Evolutionary conservation across 2,329 filamentous ascomycete species (phyloP).

Genomic region (Eutypa lata): DNA sequence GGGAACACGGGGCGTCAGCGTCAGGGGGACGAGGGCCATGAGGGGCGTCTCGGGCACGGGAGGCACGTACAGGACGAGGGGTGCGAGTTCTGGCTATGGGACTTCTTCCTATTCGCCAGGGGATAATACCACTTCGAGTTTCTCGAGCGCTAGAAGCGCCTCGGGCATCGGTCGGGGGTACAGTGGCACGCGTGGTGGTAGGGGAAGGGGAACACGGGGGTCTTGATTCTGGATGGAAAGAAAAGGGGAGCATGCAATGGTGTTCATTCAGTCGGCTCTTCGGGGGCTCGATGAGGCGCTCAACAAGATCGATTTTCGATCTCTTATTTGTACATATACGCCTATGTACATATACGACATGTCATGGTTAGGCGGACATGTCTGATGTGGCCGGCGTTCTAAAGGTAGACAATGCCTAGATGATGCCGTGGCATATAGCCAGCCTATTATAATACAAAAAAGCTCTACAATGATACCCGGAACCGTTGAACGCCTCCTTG

Average conservation of each 20-base stretch:
- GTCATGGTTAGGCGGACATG: background rate
- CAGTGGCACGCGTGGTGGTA: constrained; percentile 50
- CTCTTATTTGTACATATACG: background rate
- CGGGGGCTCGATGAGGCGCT: too few species aligned
- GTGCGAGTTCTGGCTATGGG: constrained; percentile 25
- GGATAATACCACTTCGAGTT: constrained; percentile 27
- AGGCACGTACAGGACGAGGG: constrained; percentile 12
- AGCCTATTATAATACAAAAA: too few species aligned
- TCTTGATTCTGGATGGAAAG: constrained; percentile 12
- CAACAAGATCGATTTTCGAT: background rate
- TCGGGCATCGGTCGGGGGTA: constrained; percentile 45
- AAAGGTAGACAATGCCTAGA: too few species aligned
- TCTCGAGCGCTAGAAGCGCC: constrained; percentile 29
- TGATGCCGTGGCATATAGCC: too few species aligned
- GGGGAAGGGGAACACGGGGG: constrained; percentile 50
- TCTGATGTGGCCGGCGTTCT: too few species aligned
- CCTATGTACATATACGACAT: background rate
- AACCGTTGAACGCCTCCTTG: too few species aligned
- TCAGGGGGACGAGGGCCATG: constrained; percentile 2
- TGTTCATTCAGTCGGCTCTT: too few species aligned
- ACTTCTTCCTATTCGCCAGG: too few species aligned
- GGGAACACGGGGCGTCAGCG: constrained; percentile 9
- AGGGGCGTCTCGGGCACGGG: constrained; percentile 1
- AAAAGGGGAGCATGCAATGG: background rate
- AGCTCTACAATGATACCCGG: too few species aligned